A percentile compares a stretch with the other conserved stretches of the same genome.
Conservation (phyloP, 495 filamentous ascomycete genomes). For the Pyrenopolyporus hunteri region DNA sequence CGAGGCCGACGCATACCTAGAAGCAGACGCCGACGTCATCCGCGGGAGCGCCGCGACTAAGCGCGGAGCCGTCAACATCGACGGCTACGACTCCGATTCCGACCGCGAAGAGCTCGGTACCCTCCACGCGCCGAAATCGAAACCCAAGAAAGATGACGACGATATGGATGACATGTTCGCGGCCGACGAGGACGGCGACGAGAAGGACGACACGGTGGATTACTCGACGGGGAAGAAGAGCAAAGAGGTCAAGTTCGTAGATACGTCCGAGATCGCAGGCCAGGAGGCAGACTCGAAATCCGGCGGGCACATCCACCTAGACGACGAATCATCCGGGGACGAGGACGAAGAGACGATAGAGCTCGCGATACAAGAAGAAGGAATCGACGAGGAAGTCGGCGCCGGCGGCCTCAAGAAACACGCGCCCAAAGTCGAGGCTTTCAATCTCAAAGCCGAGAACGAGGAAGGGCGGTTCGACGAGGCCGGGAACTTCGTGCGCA, state of each 20-base stretch:
- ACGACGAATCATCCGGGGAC: slow-evolving; percentile 49
- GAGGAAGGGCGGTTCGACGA: slow-evolving; percentile 94
- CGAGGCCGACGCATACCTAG: slow-evolving; percentile 62
- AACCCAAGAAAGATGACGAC: slow-evolving; percentile 52
- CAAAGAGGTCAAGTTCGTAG: slow-evolving; percentile 80
- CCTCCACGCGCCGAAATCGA: slow-evolving; percentile 41
- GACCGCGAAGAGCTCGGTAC: slow-evolving; percentile 70
- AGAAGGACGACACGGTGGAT: slow-evolving; percentile 57
- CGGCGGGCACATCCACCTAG: slow-evolving; percentile 67
- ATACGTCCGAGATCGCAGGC: slow-evolving; percentile 79
- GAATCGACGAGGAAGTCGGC: slow-evolving; percentile 85
- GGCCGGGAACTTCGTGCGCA: slow-evolving; percentile 88
- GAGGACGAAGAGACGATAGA: slow-evolving; percentile 72
- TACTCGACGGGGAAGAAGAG: slow-evolving; percentile 64
- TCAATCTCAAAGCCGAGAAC: slow-evolving; percentile 89
- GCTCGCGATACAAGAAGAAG: slow-evolving; percentile 67
- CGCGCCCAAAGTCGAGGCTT: slow-evolving; percentile 94
- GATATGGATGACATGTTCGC: slow-evolving; percentile 93
- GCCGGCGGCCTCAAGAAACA: slow-evolving; percentile 89
- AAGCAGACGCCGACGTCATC: slow-evolving; percentile 83
- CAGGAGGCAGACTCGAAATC: slow-evolving; percentile 76
- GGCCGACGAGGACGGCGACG: slow-evolving; percentile 68
- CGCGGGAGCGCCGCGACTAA: slow-evolving; percentile 81
- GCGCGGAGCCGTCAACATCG: slow-evolving; percentile 90
- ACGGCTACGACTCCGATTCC: slow-evolving; percentile 95